Base-by-base conservation (phyloP, 1,284 basidiomycete genomes). In the Heliocybe sulcata region DNA sequence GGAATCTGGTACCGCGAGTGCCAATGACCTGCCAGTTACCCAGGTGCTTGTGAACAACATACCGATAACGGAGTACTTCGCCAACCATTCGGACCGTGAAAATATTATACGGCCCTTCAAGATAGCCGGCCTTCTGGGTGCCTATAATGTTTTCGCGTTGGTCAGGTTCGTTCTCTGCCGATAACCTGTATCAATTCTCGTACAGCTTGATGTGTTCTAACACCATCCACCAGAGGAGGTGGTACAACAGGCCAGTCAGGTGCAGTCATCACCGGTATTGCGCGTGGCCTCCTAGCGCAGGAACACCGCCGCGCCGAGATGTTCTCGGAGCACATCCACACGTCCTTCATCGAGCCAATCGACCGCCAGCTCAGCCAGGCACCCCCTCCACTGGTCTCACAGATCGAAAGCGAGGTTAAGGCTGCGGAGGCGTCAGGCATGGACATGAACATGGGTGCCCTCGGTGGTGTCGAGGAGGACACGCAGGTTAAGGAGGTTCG, bases 111-210 rank as follows among this genome's bases (percentile, higher is more conserved):
- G 90, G 48, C 94, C 96, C 0, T 75, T 98, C 56, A 89, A 88
- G 61, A 72, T 98, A 35, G 83, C 92, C 0, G 92, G 92, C 19
- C 76, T 90, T n/a, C 69, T 98, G 11, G 94, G 93, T 29, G 86
- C 83, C n/a, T 98, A 87, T 76, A 98, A 98, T 64, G 77, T 97
- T 14, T 98, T 98, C 64, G 83, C 87, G 1, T 77, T 98, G 47
- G 85, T 85, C 25, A 42, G 38, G 38, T 42, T 4, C 19, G 38
- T 42, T 6, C 19, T 9, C 19, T 42, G 16, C 16, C 12, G 16
- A n/a, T 16, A 20, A 42, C n/a, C 6, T 16, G n/a, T 16, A 16
- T 42, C 38, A 42, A 4, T n/a, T 42, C 16, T 42, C 4, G 29
- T 12, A 6, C 38, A 16, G 8, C 4, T 20, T 6, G 4, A n/a